Evolutionary conservation across 129 eudicot species (phyloP), one percentile per base, ranked within the genome.

Genomic region (Helianthus tuberosus): DNA sequence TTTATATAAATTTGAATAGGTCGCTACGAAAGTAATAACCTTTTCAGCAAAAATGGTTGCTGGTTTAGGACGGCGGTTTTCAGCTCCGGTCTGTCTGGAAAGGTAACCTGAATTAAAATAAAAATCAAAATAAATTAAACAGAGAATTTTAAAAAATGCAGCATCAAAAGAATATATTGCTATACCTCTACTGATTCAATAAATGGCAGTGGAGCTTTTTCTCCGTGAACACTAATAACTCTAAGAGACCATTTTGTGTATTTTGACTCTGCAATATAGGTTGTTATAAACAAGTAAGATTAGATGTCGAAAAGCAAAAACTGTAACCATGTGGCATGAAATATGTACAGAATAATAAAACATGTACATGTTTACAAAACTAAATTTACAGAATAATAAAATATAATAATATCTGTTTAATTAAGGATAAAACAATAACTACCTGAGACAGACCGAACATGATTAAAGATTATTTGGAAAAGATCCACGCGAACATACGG

Each of bases 21-120:
- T 15, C 10, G 11, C 2, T 8, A 2, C 2, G 12, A 67, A 67
- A 71, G 17, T 13, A 59, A 36, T 36, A 74, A 84, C 92, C 96
- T 82, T 80, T 82, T 84, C 27, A 89, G 86, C 68, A 64, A 73
- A 78, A 77, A 84, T 1, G 92, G 92, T 59, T 84, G 96, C 73
- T 82, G 76, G 54, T 66, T 29, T 59, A 89, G 66, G 38, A 78
- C 23, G 60, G 96, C 92, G 27, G 78, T 67, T 84, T 86, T 84
- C 47, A 89, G 86, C 65, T 89, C 92, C 29, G 86, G 85, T 79
- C 96, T 87, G 54, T 87, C 88, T 0, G 96, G 87, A 72, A 89
- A 89, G 4, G 85, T 82, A 78, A 89, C 88, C 96, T 89, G 78
- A 25, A 80, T 81, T 39, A 78, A 43, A 64, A 66, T 71, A 71